These are phyloP conservation scores for Saturnispora zaruensis DNA, from an alignment of 805 yeast genomes.

Conservation along the genomic window DNA sequence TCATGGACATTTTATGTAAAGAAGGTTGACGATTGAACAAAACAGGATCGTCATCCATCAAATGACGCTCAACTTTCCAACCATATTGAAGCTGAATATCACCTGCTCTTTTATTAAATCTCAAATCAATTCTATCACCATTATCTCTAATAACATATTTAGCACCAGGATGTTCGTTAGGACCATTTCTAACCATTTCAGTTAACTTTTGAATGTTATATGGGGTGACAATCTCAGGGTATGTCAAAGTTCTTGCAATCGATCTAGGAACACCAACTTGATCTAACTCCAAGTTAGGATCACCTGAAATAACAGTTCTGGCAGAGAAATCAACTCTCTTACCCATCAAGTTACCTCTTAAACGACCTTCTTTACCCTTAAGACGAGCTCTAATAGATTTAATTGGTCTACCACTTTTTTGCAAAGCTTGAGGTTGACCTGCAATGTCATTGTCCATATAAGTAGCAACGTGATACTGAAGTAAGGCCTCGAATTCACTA, in stretches of 20 bases:
- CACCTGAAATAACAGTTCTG: conserved; percentile 98
- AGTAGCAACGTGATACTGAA: conserved; percentile 97
- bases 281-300: conserved; percentile 93
- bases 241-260: conserved; percentile 89
- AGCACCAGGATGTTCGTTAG: conserved; percentile 99
- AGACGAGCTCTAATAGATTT: conserved; percentile 98
- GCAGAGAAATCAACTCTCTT: conserved; percentile 99
- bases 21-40: conserved; percentile 99
- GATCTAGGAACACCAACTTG: conserved; percentile 98
- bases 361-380: conserved; percentile 98
- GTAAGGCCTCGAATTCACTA: conserved; percentile 87
- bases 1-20: conserved; percentile 98
- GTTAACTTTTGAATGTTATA: conserved; percentile 91
- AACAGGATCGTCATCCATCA: conserved; percentile 96
- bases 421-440: conserved; percentile 98
- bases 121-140: conserved; percentile 96
- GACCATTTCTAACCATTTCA: conserved; percentile 92
- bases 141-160: conserved; percentile 96
- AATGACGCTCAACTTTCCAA: conserved; percentile 98
- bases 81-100: conserved; percentile 97
- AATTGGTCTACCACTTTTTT: conserved; percentile 97
- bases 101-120: conserved; percentile 97
- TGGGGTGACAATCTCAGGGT: conserved; percentile 97
- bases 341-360: conserved; percentile 98
- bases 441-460: conserved; percentile 99